These are phyloP conservation scores for Zygoascus ofunaensis DNA, from an alignment of 805 yeast genomes.

Conservation along the genomic window DNA sequence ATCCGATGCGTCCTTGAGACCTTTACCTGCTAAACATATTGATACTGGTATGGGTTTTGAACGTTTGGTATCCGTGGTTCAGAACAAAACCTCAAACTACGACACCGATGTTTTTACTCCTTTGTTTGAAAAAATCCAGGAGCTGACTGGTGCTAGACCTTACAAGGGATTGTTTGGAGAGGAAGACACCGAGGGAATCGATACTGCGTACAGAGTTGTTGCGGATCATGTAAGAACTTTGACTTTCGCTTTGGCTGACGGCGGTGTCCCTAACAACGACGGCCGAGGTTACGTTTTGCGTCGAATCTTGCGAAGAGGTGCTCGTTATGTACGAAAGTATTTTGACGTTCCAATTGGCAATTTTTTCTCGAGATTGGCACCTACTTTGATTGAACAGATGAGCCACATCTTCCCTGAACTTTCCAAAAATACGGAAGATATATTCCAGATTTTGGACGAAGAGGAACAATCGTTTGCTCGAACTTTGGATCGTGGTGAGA, in stretches of 20 bases:
- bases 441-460: conserved; percentile 87
- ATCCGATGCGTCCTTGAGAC: conserved; percentile 64
- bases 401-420: conserved; percentile 88
- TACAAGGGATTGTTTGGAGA: conserved; percentile 89
- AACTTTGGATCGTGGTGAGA: conserved; percentile 96
- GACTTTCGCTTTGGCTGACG: conserved; percentile 93
- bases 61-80: conserved; percentile 89
- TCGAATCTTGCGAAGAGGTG: conserved; percentile 95
- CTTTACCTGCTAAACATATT: conserved; percentile 89
- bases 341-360: conserved; percentile 92
- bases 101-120: conserved; percentile 97
- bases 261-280: conserved; percentile 98
- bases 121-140: conserved; percentile 75
- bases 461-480: conserved; percentile 93
- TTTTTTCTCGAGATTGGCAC: conserved; percentile 86
- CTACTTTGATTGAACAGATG: conserved; percentile 85
- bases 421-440: conserved; percentile 55
- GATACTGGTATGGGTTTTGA: conserved; percentile 99
- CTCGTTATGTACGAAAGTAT: conserved; percentile 93
- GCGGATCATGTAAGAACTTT: conserved; percentile 98
- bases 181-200: conserved; percentile 89
- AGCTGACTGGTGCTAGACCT: conserved; percentile 85
- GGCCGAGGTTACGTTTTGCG: conserved; percentile 98
- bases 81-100: conserved; percentile 84
- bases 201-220: conserved; percentile 94